Evolutionary conservation across 495 filamentous ascomycete species (phyloP), one percentile per base, ranked within the genome.

Genomic region (Neurospora sp.): DNA sequence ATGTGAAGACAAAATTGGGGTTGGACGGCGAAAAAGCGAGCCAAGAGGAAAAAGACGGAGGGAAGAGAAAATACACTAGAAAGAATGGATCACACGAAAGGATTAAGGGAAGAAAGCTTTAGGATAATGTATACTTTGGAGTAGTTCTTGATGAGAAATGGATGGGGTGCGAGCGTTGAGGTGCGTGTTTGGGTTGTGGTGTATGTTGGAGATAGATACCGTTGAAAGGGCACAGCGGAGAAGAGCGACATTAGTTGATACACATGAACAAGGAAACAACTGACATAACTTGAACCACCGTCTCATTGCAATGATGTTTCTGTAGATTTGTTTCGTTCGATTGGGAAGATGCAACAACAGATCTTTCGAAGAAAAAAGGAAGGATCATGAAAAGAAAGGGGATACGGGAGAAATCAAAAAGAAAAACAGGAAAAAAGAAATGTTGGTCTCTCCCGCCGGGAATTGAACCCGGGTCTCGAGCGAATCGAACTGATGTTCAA

Each of bases 331-430:
- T 1, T 31, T 31, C 27, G 27, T 31, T 31, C 27, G 27, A 31
- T 31, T 31, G 27, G 27, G 27, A 31, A 31, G 27, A 31, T 31
- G 27, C 27, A 31, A 31, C 27, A 31, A 31, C 27, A 31, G 27
- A 31, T 31, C 27, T 31, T 31, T 31, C 3, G 4, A 37, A 39
- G 9, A 60, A 60, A 54, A 54, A 18, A 76, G 12, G 42, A 74
- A 69, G 74, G 75, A 73, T 73, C 74, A 69, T 76, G 66, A 71
- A 79, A 70, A 76, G 77, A 74, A 76, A 70, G 75, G 76, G 60
- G 74, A 35, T 35, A 35, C 5, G 35, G 35, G 35, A 35, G 35
- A 35, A 35, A 35, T 5, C 18, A 38, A 35, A 12, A 10, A 23
- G 1, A 31, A 31, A 16, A 60, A 2, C 35, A 31, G 2, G 27